phyloP scores from a whole-genome alignment of 2,329 filamentous ascomycete genomes.

The Colletotrichum eleusines region DNA sequence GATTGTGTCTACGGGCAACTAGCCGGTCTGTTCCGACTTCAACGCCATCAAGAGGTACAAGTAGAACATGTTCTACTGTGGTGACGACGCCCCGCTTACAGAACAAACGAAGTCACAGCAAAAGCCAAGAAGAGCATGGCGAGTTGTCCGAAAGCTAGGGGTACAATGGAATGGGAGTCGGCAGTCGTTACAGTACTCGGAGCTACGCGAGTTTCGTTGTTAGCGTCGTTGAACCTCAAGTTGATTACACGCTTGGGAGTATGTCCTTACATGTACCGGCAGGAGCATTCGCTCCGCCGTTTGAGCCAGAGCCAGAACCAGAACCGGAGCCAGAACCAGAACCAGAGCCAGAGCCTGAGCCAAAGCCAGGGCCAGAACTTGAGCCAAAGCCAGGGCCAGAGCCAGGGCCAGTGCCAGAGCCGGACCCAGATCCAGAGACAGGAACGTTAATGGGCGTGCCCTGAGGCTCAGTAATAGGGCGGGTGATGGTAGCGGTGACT shows the following conservation, averaged over 20 bases:
- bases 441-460: neutral
- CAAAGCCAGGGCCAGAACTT: neutral
- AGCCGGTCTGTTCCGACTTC: neutral
- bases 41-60: neutral
- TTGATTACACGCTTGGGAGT: neutral
- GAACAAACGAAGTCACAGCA: neutral
- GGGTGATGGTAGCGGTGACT: neutral
- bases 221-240: neutral
- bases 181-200: neutral
- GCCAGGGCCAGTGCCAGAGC: neutral
- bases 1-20: neutral
- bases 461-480: neutral
- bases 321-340: neutral
- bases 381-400: neutral
- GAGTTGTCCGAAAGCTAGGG: neutral
- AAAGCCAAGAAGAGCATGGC: neutral
- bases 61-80: neutral
- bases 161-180: neutral
- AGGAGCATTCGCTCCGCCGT: neutral
- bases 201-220: neutral
- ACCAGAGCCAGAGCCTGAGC: neutral
- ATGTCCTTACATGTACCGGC: neutral
- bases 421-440: neutral
- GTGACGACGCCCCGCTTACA: neutral
- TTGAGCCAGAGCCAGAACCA: neutral